A percentile compares a stretch with the other conserved stretches of the same genome.
These are phyloP conservation scores for Uromyces viciae-fabae DNA, from an alignment of 1,284 basidiomycete species.

Conservation along the genomic window DNA sequence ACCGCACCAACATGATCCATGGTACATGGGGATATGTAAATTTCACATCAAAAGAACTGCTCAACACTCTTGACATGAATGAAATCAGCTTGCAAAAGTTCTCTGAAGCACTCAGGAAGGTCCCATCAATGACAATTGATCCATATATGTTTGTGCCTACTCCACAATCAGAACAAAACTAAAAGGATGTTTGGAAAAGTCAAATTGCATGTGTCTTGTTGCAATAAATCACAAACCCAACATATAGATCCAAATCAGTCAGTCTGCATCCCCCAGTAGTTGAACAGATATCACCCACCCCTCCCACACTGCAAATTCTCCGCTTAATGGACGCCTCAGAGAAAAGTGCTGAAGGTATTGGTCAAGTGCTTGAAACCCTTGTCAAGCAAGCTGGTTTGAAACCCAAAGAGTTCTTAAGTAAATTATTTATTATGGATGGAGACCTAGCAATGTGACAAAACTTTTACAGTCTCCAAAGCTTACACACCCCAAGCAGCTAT, in stretches of 20 bases:
- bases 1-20: not conserved
- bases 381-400: not conserved
- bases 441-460: not conserved
- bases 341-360: not conserved
- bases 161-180: not conserved
- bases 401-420: not conserved
- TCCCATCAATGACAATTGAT: not conserved
- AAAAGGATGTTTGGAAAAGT: not conserved
- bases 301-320: conserved; percentile 1
- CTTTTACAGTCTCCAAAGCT: not conserved
- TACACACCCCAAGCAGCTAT: not conserved
- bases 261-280: not conserved
- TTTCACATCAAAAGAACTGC: not conserved
- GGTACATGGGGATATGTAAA: conserved; percentile 14
- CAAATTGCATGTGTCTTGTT: not conserved
- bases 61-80: not conserved
- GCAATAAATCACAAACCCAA: not conserved
- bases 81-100: not conserved
- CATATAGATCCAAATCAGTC: not conserved
- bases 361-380: not conserved
- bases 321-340: conserved; percentile 9
- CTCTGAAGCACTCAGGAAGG: not conserved
- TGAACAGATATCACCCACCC: not conserved
- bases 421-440: not conserved
- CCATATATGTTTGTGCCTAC: not conserved